phyloP scores from a whole-genome alignment of 345 rosid genomes.

The Hirschfeldia incana region DNA sequence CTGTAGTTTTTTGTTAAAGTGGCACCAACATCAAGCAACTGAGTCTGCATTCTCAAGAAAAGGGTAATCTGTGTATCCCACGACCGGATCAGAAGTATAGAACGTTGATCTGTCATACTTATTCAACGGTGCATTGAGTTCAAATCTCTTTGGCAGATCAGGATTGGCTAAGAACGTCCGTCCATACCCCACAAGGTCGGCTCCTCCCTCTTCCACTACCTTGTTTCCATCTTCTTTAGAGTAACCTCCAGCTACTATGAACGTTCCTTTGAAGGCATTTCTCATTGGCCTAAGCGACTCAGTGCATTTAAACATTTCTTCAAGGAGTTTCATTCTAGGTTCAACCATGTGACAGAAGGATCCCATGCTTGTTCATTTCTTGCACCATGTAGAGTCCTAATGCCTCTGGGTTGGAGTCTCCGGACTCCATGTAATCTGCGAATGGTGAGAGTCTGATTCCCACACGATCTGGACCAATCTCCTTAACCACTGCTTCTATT shows the following conservation, averaged over 20 bases:
- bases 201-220: constrained; percentile 46
- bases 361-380: background rate
- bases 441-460: background rate
- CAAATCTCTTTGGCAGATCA: constrained; percentile 59
- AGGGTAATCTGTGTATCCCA: constrained; percentile 71
- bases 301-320: constrained; percentile 30
- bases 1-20: background rate
- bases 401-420: background rate
- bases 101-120: constrained; percentile 50
- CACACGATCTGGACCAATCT: background rate
- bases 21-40: background rate
- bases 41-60: constrained; percentile 38
- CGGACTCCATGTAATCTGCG: background rate
- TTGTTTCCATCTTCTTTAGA: constrained; percentile 50
- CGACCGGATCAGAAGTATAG: constrained; percentile 48
- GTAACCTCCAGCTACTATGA: constrained; percentile 65
- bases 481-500: background rate
- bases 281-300: constrained; percentile 53
- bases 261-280: constrained; percentile 60
- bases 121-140: constrained; percentile 56
- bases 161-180: constrained; percentile 66
- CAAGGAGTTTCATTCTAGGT: background rate
- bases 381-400: background rate
- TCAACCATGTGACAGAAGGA: background rate
- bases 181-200: constrained; percentile 62